Evolutionary conservation across 352 stramenopile genomes (phyloP), one percentile per base, ranked within the genome.

Genomic region (Phytophthora idaei): DNA sequence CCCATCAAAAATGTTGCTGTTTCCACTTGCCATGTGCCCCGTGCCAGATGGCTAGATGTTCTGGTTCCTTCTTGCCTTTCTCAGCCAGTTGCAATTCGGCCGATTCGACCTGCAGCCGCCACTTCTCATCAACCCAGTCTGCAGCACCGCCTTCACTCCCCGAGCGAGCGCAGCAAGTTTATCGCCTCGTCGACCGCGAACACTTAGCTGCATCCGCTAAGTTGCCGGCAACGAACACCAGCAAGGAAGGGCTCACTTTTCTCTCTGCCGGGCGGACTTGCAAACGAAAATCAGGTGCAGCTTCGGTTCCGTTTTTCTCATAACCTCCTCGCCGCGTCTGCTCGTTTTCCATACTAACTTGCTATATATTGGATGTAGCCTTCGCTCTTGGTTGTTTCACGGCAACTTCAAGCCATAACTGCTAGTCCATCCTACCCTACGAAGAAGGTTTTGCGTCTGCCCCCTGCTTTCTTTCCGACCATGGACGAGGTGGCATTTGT

Each of bases 401-500:
- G 36, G 57, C 57, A 71, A 77, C 59, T 74, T 78, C 71, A 75
- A 78, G 46, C 12, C 25, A 5, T 15, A 27, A 56, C 34, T 45
- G 44, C 36, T 14, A 27, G 49, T 57, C 48, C 57, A 73, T 65
- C 66, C 46, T 57, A 45, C 48, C 66, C 46, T 57, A 45, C 48
- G 36, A 39, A 70, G 61, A 67, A 73, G 48, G 29, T 42, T 49
- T 50, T 10, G 31, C 39, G 15, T 27, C 28, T 11, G 14, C 50
- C 14, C 15, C 0, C 27, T 17, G 34, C 41, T 11, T 17, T 21
- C 21, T 21, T 42, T 42, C 36, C 36, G 36, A 11, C 48, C 59
- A 90, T 90, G 78, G 81, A 90, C 62, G 81, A 87, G 64, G 67
- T 77, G 61, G 78, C 81, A 79, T 90, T 90, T 78, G 77, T 90